A percentile compares a stretch with the other conserved stretches of the same genome.
Evolutionary conservation across 495 filamentous ascomycete species (phyloP).

Genomic region (Aspergillus egyptiacus): DNA sequence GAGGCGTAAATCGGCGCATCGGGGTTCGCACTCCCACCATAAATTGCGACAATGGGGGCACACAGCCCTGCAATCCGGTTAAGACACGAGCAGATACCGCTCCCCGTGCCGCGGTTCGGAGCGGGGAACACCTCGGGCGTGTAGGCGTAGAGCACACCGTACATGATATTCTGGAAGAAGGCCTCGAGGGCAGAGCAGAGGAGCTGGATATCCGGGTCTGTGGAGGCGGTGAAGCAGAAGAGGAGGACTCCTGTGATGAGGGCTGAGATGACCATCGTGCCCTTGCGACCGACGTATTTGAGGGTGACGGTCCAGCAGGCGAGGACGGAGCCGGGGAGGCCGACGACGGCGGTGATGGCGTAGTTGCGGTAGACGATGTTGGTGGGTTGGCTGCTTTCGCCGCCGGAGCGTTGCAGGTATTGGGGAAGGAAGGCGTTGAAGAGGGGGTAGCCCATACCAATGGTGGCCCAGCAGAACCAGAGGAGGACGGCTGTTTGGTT

Average conservation of each 20-base stretch:
- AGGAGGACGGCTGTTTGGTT: slow-evolving; percentile 34
- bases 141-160: slow-evolving; percentile 56
- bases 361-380: slow-evolving; percentile 56
- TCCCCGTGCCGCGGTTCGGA: slow-evolving; percentile 52
- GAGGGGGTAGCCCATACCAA: slow-evolving; percentile 53
- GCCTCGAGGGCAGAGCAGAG: slow-evolving; percentile 48
- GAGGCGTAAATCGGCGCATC: slow-evolving; percentile 50
- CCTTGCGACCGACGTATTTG: slow-evolving; percentile 54
- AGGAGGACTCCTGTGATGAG: slow-evolving; percentile 51
- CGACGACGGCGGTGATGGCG: slow-evolving; percentile 52
- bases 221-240: slow-evolving; percentile 54
- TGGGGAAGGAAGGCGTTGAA: slow-evolving; percentile 58
- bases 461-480: slow-evolving; percentile 53
- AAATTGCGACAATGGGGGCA: slow-evolving; percentile 53
- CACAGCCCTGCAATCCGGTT: slow-evolving; percentile 54
- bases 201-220: slow-evolving; percentile 43
- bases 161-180: slow-evolving; percentile 62
- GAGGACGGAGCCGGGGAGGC: slow-evolving; percentile 51
- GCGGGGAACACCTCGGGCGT: slow-evolving; percentile 59
- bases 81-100: slow-evolving; percentile 51
- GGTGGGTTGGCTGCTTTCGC: slow-evolving; percentile 28
- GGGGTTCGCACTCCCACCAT: slow-evolving; percentile 35
- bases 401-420: slow-evolving; percentile 44
- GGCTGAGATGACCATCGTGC: slow-evolving; percentile 50
- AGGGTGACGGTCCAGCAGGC: slow-evolving; percentile 52